Percentiles rank a stretch among this genome's conserved stretches.
Evolutionary conservation across 1,284 basidiomycete species (phyloP).

Genomic region (Moesziomyces sp.): DNA sequence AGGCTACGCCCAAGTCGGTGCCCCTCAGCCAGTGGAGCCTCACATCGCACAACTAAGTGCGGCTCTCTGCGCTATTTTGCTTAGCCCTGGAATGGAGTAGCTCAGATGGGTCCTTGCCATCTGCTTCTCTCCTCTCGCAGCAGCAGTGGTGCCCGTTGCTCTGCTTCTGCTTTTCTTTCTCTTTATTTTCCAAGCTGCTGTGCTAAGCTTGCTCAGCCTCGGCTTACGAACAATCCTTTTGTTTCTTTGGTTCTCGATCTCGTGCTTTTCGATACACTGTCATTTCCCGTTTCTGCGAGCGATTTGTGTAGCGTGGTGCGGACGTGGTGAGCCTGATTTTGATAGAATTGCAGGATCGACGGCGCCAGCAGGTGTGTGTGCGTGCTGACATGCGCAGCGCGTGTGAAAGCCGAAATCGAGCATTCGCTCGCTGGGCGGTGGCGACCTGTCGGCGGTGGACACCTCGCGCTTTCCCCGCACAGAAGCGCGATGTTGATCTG

Average conservation of each 20-base stretch:
- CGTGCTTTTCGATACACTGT: neutral
- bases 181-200: neutral
- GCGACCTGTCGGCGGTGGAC: constrained; percentile 13
- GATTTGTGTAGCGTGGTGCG: too few relatives aligned
- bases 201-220: neutral
- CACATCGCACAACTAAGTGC: constrained; percentile 59
- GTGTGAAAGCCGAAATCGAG: constrained; percentile 9
- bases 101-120: neutral
- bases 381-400: neutral
- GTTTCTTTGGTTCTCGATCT: neutral
- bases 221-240: neutral
- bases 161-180: neutral
- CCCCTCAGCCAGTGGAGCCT: constrained; percentile 60
- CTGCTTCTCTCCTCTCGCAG: neutral
- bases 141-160: too few relatives aligned
- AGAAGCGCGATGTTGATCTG: neutral
- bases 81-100: neutral
- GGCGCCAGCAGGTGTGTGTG: too few relatives aligned
- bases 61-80: neutral
- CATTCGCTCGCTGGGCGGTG: neutral
- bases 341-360: too few relatives aligned
- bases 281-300: neutral
- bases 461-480: constrained; percentile 3
- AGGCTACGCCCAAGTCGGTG: constrained; percentile 56
- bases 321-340: too few relatives aligned